Evolutionary conservation across 139 green algal species (phyloP), one percentile per base, ranked within the genome.

Genomic region (Chlorella vulgaris): DNA sequence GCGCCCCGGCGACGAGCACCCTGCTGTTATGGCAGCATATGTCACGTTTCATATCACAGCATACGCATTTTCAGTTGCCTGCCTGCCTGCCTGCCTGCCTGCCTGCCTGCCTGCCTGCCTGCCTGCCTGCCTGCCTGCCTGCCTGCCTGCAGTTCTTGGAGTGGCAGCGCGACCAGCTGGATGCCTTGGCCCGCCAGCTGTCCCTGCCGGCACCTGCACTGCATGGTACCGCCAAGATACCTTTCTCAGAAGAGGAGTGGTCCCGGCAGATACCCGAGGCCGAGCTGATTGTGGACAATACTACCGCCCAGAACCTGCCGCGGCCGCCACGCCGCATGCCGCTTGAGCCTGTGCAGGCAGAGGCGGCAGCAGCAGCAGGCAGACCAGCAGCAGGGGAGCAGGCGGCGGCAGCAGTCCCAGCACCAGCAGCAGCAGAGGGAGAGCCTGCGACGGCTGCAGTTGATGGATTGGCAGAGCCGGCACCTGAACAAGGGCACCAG

Each of bases 131-230:
- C 47, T 58, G 15, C 47, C 15, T 24, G 13, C n/a, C 18, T n/a
- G 8, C 29, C 43, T 4, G 8, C 18, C n/a, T 42, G 24, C 73
- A 79, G 73, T 31, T 50, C n/a, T 79, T 69, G 50, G 53, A 38
- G 33, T 19, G 38, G 73, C 73, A 79, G 73, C 53, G 73, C 4
- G 53, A 53, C 5, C 29, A 50, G 73, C 73, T 69, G 35, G 73
- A 79, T 19, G 26, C 8, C 1, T 10, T 67, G 2, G 73, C 73
- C 0, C 35, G 28, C 53, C 38, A 47, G 35, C 73, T 79, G 73
- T 10, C 15, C 35, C 26, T 79, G 22, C 6, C 38, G 26, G 35
- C 36, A 7, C 38, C 38, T 0, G 73, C 38, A 8, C 31, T 13
- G 19, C 51, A 24, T 0, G 70, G 70, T 33, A 31, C 26, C 19